Evolutionary conservation across 495 filamentous ascomycete species (phyloP).

Genomic region (Chaetomium fimeti): DNA sequence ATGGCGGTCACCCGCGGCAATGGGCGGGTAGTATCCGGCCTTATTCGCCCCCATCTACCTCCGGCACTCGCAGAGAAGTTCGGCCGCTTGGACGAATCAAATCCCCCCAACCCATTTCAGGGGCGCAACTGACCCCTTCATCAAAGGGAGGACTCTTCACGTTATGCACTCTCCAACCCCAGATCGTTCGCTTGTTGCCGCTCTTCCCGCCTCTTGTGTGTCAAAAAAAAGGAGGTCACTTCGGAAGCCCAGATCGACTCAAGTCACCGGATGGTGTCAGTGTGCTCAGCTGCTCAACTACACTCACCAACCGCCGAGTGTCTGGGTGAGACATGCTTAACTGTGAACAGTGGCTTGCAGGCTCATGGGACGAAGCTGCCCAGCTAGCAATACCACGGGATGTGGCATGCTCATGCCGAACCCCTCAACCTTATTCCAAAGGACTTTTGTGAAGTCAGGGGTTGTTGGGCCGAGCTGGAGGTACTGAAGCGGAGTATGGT

Average conservation of each 20-base stretch:
- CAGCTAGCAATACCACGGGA: background rate
- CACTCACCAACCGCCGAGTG: background rate
- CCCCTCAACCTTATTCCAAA: background rate
- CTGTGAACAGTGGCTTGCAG: background rate
- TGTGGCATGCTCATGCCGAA: constrained; percentile 3
- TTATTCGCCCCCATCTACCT: constrained; percentile 26
- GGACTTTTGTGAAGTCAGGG: constrained; percentile 1
- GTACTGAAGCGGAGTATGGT: background rate
- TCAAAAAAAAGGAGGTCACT: background rate
- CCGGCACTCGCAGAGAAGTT: constrained; percentile 10
- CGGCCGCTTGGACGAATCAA: constrained; percentile 30
- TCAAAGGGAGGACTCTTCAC: background rate
- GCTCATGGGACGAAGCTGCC: background rate
- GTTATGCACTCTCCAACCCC: background rate
- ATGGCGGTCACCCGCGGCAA: background rate
- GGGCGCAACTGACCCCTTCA: constrained; percentile 27
- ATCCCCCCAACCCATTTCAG: constrained; percentile 10
- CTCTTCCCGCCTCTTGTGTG: constrained; percentile 10
- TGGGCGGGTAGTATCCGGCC: constrained; percentile 32
- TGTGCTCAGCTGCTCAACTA: background rate
- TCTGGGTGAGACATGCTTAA: constrained; percentile 19
- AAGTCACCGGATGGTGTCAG: background rate
- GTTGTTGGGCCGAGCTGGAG: background rate
- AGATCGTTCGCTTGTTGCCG: constrained; percentile 21
- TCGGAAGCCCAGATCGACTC: background rate